phyloP scores from a whole-genome alignment of 805 yeast genomes.

The Sungouiozyma intestinalis region DNA sequence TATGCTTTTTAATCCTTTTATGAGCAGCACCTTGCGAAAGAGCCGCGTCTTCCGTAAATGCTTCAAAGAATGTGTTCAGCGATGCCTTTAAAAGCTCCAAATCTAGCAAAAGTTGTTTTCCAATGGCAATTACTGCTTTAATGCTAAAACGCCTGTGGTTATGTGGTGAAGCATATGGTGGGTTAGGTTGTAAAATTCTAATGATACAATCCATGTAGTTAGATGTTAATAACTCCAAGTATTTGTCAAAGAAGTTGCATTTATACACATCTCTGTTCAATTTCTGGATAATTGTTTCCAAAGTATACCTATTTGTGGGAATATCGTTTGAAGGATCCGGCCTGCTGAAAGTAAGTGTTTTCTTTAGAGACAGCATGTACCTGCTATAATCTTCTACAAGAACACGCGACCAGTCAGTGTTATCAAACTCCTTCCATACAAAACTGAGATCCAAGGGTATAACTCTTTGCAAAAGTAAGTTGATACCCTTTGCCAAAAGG shows the following conservation, averaged over 20 bases:
- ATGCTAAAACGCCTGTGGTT: constrained; percentile 12
- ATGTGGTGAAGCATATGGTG: constrained; percentile 36
- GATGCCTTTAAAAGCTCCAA: constrained; percentile 50
- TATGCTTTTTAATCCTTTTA: constrained; percentile 22
- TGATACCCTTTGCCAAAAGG: constrained; percentile 48
- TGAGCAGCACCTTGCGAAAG: constrained; percentile 11
- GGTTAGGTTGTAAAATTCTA: constrained; percentile 50
- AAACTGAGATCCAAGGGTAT: constrained; percentile 51
- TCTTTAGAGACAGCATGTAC: constrained; percentile 51
- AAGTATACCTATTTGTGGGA: constrained; percentile 12
- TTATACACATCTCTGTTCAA: constrained; percentile 62
- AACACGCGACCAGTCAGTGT: constrained; percentile 62
- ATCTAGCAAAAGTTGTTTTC: constrained; percentile 78
- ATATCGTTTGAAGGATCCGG: constrained; percentile 30
- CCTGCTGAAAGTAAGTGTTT: constrained; percentile 25
- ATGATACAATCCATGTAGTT: constrained; percentile 49
- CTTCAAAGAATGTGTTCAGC: constrained; percentile 26
- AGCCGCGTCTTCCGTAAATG: constrained; percentile 10
- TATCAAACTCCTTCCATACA: constrained; percentile 76
- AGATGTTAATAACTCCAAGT: constrained; percentile 52
- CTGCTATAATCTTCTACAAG: constrained; percentile 64
- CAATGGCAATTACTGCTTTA: constrained; percentile 31
- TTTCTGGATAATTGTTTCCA: constrained; percentile 38
- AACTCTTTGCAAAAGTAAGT: constrained; percentile 41
- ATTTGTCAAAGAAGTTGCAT: constrained; percentile 64